Percentiles rank a stretch among this genome's conserved stretches.
Conservation (phyloP, 208 protist species). For the Acanthamoeba triangularis region DNA sequence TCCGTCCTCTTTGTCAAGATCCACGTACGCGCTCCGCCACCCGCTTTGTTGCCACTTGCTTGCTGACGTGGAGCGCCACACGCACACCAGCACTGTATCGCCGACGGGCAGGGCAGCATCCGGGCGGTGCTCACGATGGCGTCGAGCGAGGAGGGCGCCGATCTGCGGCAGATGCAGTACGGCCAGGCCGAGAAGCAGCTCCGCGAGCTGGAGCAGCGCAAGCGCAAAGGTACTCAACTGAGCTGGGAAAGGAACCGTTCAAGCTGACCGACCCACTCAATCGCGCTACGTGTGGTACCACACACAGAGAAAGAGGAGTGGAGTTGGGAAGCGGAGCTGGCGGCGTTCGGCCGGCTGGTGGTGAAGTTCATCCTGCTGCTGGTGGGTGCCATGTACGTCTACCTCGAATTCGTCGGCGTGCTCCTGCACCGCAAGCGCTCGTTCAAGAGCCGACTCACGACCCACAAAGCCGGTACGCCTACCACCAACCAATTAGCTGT, state of each 20-base stretch:
- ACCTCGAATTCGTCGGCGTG: slow-evolving; percentile 11
- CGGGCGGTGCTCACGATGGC: slow-evolving; percentile 16
- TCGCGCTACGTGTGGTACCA: background rate
- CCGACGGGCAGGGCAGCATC: slow-evolving; percentile 46
- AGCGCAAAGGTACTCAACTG: background rate
- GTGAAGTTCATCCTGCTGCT: background rate
- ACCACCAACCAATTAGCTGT: no score
- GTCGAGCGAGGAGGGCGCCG: background rate
- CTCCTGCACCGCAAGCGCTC: background rate
- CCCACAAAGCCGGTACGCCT: background rate
- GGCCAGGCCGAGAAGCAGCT: slow-evolving; percentile 46
- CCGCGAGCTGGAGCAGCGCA: background rate
- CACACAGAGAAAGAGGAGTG: no score
- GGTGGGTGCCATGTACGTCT: background rate
- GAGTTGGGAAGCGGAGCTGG: background rate
- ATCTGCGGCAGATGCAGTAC: slow-evolving; percentile 27
- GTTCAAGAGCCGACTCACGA: background rate
- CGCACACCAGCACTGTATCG: slow-evolving; percentile 1
- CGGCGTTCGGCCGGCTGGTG: background rate
- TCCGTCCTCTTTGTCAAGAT: background rate
- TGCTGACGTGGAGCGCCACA: background rate
- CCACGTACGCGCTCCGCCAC: background rate
- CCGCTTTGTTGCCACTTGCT: background rate
- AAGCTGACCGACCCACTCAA: no score
- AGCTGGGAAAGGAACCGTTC: no score